These are phyloP conservation scores for Fusarium devonianum DNA, from an alignment of 2,329 filamentous ascomycete genomes.

Conservation along the genomic window DNA sequence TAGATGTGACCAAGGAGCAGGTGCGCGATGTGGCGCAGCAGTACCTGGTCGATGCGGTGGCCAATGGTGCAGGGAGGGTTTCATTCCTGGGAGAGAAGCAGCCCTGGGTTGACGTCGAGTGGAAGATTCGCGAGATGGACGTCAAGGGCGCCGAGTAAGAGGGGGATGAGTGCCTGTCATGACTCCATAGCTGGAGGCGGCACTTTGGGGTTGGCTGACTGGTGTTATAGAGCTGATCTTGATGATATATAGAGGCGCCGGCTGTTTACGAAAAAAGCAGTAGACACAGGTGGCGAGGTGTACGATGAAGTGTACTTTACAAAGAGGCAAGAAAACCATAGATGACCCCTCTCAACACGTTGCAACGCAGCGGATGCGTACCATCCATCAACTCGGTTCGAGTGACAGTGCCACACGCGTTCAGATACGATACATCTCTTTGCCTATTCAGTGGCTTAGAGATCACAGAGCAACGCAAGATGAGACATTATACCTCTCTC, in stretches of 20 bases:
- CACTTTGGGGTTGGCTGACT: neutral
- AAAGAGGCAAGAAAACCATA: slow-evolving; percentile 38
- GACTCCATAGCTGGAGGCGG: no score
- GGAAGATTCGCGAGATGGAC: slow-evolving; percentile 81
- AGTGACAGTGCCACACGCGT: no score
- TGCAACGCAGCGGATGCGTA: slow-evolving; percentile 19
- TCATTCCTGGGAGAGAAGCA: slow-evolving; percentile 86
- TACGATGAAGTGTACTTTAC: slow-evolving; percentile 41
- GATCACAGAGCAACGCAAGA: slow-evolving; percentile 70
- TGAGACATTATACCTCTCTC: slow-evolving; percentile 43
- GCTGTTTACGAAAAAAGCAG: slow-evolving; percentile 6
- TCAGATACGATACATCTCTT: slow-evolving; percentile 71
- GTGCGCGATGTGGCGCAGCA: slow-evolving; percentile 82
- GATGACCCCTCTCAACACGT: slow-evolving; percentile 39
- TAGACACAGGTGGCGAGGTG: slow-evolving; percentile 24
- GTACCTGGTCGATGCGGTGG: slow-evolving; percentile 75
- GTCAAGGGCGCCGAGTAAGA: slow-evolving; percentile 54
- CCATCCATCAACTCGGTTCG: neutral
- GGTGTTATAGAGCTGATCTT: slow-evolving; percentile 15
- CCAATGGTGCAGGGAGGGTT: slow-evolving; percentile 66
- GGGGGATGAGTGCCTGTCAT: neutral
- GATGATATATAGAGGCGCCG: slow-evolving; percentile 9
- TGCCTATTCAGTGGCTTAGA: slow-evolving; percentile 61
- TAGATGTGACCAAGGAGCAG: slow-evolving; percentile 84
- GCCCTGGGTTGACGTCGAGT: slow-evolving; percentile 75